Conservation (phyloP, 2,329 filamentous ascomycete genomes). For the Teratosphaeria epicoccoides region DNA sequence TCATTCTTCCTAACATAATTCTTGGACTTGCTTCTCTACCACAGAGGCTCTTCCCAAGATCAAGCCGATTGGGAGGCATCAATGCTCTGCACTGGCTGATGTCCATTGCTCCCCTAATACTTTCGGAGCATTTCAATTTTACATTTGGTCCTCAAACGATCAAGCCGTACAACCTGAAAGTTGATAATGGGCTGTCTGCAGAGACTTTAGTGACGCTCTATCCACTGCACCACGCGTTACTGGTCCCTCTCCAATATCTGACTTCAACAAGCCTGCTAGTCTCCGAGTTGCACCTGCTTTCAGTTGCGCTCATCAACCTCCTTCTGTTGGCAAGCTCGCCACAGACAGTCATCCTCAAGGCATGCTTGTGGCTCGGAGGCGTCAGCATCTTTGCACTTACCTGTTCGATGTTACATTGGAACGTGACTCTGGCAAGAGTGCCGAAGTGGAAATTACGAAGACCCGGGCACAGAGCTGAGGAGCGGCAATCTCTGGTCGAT, state of each 20-base stretch:
- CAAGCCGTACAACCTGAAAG: slow-evolving; percentile 11
- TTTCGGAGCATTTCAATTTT: slow-evolving; percentile 31
- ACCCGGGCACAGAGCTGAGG: slow-evolving; percentile 34
- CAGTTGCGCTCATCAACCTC: slow-evolving; percentile 70
- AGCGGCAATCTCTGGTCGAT: slow-evolving; percentile 34
- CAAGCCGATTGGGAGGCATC: slow-evolving; percentile 45
- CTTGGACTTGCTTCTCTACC: slow-evolving; percentile 71
- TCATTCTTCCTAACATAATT: slow-evolving; percentile 70
- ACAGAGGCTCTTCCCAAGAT: slow-evolving; percentile 57
- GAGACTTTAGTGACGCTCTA: slow-evolving; percentile 60
- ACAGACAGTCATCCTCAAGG: slow-evolving; percentile 34
- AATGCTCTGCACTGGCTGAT: slow-evolving; percentile 70
- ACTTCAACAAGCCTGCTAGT: slow-evolving; percentile 81
- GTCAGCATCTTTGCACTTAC: slow-evolving; percentile 64
- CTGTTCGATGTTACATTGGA: slow-evolving; percentile 66
- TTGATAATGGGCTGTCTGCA: slow-evolving; percentile 26
- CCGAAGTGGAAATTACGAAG: slow-evolving; percentile 82
- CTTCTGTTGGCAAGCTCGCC: slow-evolving; percentile 62
- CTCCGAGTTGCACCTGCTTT: slow-evolving; percentile 79
- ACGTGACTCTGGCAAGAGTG: slow-evolving; percentile 73
- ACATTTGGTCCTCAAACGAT: background rate
- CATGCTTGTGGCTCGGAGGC: slow-evolving; percentile 50
- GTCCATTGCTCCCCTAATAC: slow-evolving; percentile 57
- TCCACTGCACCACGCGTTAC: slow-evolving; percentile 70
- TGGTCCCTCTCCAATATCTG: slow-evolving; percentile 63